Base-by-base conservation (phyloP, 768 basidiomycete species). In the Pleurotus tuber-regium region DNA sequence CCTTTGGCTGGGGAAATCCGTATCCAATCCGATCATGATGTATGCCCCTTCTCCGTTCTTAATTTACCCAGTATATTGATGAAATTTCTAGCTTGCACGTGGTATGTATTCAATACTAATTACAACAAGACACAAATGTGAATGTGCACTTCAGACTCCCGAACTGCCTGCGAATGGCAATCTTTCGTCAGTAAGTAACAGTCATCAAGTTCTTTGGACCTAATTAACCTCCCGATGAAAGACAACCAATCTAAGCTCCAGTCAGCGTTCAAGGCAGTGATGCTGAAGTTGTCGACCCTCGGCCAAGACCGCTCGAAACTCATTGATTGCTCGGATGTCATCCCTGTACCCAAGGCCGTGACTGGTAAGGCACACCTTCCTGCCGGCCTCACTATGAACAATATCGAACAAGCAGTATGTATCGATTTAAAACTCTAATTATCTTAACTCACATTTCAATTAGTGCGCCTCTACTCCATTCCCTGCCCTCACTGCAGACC, bases 81-180 rank as follows among this genome's bases (percentile, higher is more conserved):
- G 12, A 30, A 11, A 23, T 11, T 6, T 35, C 30, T 39, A 60
- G 59, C 57, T 61, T 41, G 60, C 57, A 28, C 59, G 57, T 31
- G 52, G 54, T 54, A 40, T 38, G 44, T 28, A 23, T 4, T 7
- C 23, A 26, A n/a, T 7, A 49, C 64, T 25, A n/a, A n/a, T n/a
- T n/a, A n/a, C n/a, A n/a, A n/a, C n/a, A n/a, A n/a, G n/a, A n/a
- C n/a, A n/a, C n/a, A 44, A 51, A 49, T 25, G 30, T n/a, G 18
- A 5, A 7, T 16, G 35, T 12, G 8, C 44, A 65, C 18, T 44
- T 42, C 35, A 58, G 68, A 72, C 52, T 48, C 62, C 18, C 66
- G 69, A 41, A 72, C 70, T 16, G 66, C 70, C 7, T 71, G 70
- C 61, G 53, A 57, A 36, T 72, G 70, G 70, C 70, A 72, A 50